These are phyloP conservation scores for Penicillium canescens DNA, from an alignment of 495 filamentous ascomycete genomes.

Conservation along the genomic window DNA sequence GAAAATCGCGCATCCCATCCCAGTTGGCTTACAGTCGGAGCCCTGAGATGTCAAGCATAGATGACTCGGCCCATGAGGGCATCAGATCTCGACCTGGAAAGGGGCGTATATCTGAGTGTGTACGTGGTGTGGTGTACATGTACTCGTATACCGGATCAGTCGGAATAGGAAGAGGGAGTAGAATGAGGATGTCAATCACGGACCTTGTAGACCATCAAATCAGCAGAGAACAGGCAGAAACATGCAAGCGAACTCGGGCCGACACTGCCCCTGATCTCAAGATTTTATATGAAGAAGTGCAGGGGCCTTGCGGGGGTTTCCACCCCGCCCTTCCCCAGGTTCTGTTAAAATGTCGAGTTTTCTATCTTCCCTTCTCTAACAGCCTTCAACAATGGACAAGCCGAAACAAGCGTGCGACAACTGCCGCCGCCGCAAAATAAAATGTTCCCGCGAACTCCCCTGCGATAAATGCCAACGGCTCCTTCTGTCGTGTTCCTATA, in stretches of 20 bases:
- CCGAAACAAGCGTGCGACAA: slow-evolving; percentile 48
- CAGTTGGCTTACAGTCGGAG: background rate
- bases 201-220: no score
- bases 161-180: no score
- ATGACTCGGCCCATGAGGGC: background rate
- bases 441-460: slow-evolving; percentile 43
- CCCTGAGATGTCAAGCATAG: background rate
- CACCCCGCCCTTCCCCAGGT: slow-evolving; percentile 27
- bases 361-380: no score
- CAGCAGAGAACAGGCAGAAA: background rate
- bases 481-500: slow-evolving; percentile 48
- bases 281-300: slow-evolving; percentile 4
- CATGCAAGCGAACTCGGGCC: no score
- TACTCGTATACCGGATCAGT: no score
- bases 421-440: slow-evolving; percentile 47
- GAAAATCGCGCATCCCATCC: slow-evolving; percentile 22
- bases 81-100: no score
- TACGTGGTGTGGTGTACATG: no score
- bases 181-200: no score
- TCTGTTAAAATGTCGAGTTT: slow-evolving; percentile 1
- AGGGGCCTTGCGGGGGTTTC: slow-evolving; percentile 21
- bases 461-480: slow-evolving; percentile 48
- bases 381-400: no score
- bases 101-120: no score
- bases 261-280: no score